Evolutionary conservation across 140 eudicot genomes (phyloP).

Genomic region (Flaveria floridana): DNA sequence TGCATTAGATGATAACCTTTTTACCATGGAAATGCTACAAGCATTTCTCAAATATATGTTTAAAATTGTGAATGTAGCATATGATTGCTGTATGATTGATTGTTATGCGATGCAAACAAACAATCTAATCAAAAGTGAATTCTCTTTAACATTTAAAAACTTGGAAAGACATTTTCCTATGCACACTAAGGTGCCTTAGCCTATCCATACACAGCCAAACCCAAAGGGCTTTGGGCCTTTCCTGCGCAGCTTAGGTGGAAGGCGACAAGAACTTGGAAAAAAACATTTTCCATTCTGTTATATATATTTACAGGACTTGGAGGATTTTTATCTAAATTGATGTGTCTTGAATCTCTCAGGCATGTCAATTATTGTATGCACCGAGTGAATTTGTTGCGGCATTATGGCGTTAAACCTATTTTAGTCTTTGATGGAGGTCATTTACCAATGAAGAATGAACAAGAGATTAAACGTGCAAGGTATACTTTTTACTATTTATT

Average conservation of each 20-base stretch:
- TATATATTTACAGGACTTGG: not conserved
- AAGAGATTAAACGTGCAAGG: slow-evolving; percentile 94
- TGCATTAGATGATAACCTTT: not conserved
- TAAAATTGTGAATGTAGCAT: not conserved
- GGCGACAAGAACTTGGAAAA: not conserved
- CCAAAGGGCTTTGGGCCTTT: too few species aligned
- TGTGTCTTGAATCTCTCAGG: slow-evolving; percentile 38
- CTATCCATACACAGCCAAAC: too few species aligned
- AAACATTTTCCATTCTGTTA: not conserved
- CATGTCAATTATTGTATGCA: slow-evolving; percentile 97
- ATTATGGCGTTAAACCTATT: slow-evolving; percentile 83
- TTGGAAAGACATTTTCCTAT: too few species aligned
- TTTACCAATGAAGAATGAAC: slow-evolving; percentile 92
- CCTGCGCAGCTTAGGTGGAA: too few species aligned
- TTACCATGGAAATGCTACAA: not conserved
- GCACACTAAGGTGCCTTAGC: too few species aligned
- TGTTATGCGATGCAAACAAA: not conserved
- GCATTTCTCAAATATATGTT: not conserved
- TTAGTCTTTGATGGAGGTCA: slow-evolving; percentile 92
- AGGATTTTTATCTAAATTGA: not conserved
- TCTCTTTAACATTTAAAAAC: too few species aligned
- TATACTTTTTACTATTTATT: slow-evolving; percentile 15
- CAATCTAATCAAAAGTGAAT: not conserved
- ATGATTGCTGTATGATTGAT: not conserved
- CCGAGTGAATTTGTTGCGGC: slow-evolving; percentile 86